Conservation (phyloP, 2,329 filamentous ascomycete genomes). For the Chaetomium globosum region DNA sequence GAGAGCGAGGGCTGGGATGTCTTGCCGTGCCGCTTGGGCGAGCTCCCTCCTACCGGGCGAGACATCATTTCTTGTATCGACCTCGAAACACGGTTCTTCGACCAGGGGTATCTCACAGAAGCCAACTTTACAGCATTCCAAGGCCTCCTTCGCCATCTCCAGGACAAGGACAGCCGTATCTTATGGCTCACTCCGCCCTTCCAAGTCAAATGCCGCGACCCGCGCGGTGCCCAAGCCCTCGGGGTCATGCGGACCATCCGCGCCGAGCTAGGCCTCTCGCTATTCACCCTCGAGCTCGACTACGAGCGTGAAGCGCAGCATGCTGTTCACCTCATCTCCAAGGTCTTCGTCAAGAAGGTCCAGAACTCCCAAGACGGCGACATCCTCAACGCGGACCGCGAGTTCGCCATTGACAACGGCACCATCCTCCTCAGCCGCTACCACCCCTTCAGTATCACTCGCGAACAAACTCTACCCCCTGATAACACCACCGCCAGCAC, state of each 20-base stretch:
- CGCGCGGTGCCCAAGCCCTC: conserved; percentile 16
- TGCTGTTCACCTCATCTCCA: conserved; percentile 4
- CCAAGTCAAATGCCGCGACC: conserved; percentile 22
- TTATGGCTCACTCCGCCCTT: conserved; percentile 22
- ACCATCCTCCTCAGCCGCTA: conserved; percentile 11
- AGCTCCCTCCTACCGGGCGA: conserved; percentile 21
- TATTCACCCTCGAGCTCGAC: conserved; percentile 28
- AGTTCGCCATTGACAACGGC: conserved; percentile 27
- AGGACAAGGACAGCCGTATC: not conserved
- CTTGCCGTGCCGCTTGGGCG: not conserved
- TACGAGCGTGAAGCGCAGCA: not conserved
- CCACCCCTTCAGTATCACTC: conserved; percentile 14
- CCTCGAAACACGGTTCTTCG: conserved; percentile 18
- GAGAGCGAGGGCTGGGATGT: not conserved
- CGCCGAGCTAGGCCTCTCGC: conserved; percentile 18
- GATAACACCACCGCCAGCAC: not conserved
- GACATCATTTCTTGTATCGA: conserved; percentile 17
- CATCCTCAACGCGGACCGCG: conserved; percentile 21
- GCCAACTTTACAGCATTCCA: conserved; percentile 11
- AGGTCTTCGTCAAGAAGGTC: conserved; percentile 7
- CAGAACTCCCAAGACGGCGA: not conserved
- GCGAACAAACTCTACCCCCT: not conserved
- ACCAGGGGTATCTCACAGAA: conserved; percentile 3
- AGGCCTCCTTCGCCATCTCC: not conserved
- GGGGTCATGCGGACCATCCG: conserved; percentile 18